Base-by-base conservation (phyloP, 208 protist species). In the Leishmania lainsoni region DNA sequence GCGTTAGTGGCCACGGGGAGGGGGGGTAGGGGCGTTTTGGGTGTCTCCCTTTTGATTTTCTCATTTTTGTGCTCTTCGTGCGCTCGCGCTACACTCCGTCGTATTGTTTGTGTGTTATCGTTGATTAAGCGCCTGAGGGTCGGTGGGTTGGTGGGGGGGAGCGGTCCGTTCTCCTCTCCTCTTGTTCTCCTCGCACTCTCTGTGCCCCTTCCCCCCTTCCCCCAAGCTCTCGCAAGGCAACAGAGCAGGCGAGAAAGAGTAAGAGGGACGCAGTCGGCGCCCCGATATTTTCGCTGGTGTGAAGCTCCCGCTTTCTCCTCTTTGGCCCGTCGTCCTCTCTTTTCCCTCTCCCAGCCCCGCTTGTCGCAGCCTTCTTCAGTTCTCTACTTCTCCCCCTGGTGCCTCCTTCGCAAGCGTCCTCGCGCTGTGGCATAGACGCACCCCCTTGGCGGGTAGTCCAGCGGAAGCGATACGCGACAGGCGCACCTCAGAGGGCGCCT, bases 51-150 rank as follows among this genome's bases (percentile, higher is more conserved):
- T 76, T 54, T 78, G 59, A 22, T 72, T 75, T 75, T 78, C 81
- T 58, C 75, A 48, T 80, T 69, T 79, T 80, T 78, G 42, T 74
- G 63, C 51, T 68, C 78, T 85, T 51, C 35, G 74, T n/a, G n/a
- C 32, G 26, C n/a, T 59, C 58, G 42, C 45, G 63, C 16, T 79
- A 16, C 65, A 74, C 45, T 66, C 78, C 65, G 17, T 22, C 61
- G 39, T 58, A 59, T 75, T 58, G 66, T 76, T 76, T 65, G 49
- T 39, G 42, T 66, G 54, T 66, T 78, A 69, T 69, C 69, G n/a
- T 39, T 75, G 14, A 59, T n/a, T 3, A 5, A 32, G 42, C 42
- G 42, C 0, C 42, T 45, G 42, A 45, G 42, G 42, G 42, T 45
- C 0, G 42, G 42, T 63, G 20, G 20, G 26, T 63, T 63, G 58